These are phyloP conservation scores for Maudiozyma bulderi DNA, from an alignment of 805 yeast species.

Conservation along the genomic window DNA sequence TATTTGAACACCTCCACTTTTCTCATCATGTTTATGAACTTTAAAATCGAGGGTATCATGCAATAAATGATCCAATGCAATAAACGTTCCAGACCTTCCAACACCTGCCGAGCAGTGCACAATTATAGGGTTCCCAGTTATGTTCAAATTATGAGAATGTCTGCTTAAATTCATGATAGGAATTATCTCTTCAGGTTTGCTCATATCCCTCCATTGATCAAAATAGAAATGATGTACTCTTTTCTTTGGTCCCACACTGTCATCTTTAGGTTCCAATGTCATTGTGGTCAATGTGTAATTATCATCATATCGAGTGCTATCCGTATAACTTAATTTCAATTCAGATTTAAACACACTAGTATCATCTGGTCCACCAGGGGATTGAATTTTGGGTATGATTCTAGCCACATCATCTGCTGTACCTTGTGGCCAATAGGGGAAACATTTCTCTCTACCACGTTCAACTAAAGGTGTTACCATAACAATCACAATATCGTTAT, in stretches of 20 bases:
- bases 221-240: slow-evolving; percentile 57
- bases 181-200: slow-evolving; percentile 39
- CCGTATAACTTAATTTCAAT: slow-evolving; percentile 14
- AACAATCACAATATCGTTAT: slow-evolving; percentile 47
- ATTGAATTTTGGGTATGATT: slow-evolving; percentile 11
- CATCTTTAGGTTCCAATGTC: slow-evolving; percentile 11
- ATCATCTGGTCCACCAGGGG: slow-evolving; percentile 15
- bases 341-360: slow-evolving; percentile 15
- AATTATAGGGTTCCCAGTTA: slow-evolving; percentile 41
- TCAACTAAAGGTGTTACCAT: slow-evolving; percentile 75
- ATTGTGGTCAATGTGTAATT: slow-evolving; percentile 20
- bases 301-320: slow-evolving; percentile 14
- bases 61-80: slow-evolving; percentile 37
- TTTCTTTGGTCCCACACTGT: slow-evolving; percentile 34
- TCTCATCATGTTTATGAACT: background rate
- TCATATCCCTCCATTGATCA: slow-evolving; percentile 78
- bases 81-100: slow-evolving; percentile 89
- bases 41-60: slow-evolving; percentile 23
- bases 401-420: slow-evolving; percentile 3
- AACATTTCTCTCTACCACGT: slow-evolving; percentile 64
- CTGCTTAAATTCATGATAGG: slow-evolving; percentile 27
- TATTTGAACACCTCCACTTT: background rate
- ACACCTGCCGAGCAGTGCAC: slow-evolving; percentile 97
- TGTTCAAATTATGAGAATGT: slow-evolving; percentile 24
- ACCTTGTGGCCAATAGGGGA: slow-evolving; percentile 59